phyloP scores from a whole-genome alignment of 2,329 filamentous ascomycete genomes.

The Mycosphaerella sp. region DNA sequence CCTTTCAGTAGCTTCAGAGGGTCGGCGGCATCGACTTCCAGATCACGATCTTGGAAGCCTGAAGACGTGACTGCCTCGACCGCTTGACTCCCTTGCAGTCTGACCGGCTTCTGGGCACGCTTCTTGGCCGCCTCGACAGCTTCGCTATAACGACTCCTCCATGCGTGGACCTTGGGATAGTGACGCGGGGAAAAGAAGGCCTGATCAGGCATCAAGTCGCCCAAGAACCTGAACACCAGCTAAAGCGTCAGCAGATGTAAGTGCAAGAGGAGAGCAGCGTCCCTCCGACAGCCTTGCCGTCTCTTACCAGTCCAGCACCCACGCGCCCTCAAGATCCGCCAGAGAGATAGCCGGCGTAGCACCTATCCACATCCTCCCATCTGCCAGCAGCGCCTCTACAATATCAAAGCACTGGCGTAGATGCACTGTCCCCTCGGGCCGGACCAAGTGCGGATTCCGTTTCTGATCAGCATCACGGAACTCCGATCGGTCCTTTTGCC shows the following conservation, averaged over 20 bases:
- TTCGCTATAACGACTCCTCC: slow-evolving; percentile 56
- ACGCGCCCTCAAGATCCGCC: slow-evolving; percentile 56
- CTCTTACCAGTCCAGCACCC: slow-evolving; percentile 51
- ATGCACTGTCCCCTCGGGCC: slow-evolving; percentile 53
- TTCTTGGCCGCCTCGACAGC: slow-evolving; percentile 42
- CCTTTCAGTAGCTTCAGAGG: slow-evolving; percentile 50
- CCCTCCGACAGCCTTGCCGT: too few relatives aligned
- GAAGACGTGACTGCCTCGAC: slow-evolving; percentile 43
- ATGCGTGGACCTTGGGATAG: slow-evolving; percentile 58
- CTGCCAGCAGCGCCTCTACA: slow-evolving; percentile 57
- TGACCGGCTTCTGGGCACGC: slow-evolving; percentile 37
- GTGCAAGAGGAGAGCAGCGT: too few relatives aligned
- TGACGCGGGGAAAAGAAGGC: slow-evolving; percentile 46
- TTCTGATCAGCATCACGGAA: slow-evolving; percentile 34
- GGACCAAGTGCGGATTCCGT: slow-evolving; percentile 30
- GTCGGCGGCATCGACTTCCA: slow-evolving; percentile 46
- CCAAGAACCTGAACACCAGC: slow-evolving; percentile 32
- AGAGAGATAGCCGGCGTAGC: slow-evolving; percentile 48
- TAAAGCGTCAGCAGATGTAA: too few relatives aligned
- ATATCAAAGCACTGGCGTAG: slow-evolving; percentile 50
- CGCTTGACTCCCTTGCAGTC: slow-evolving; percentile 51
- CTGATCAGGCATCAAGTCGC: slow-evolving; percentile 50
- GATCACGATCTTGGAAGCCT: slow-evolving; percentile 43
- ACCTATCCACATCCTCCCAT: slow-evolving; percentile 61
- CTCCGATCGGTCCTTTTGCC: slow-evolving; percentile 52